phyloP scores from a whole-genome alignment of 2,329 filamentous ascomycete genomes.

The Nigrospora osmanthi region DNA sequence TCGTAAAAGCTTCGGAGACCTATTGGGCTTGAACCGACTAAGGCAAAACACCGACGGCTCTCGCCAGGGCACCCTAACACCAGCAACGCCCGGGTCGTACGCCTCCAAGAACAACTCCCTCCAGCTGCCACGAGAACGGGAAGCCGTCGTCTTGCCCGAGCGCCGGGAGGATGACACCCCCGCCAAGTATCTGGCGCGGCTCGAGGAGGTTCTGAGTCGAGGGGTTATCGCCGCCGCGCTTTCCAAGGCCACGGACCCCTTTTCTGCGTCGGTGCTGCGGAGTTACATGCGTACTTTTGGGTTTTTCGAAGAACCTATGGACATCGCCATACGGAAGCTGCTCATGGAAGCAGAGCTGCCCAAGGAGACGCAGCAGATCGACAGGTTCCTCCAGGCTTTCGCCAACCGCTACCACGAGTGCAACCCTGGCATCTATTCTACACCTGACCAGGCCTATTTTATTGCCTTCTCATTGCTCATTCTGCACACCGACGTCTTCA shows the following conservation, averaged over 20 bases:
- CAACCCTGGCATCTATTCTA: slow-evolving; percentile 90
- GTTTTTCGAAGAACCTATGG: slow-evolving; percentile 95
- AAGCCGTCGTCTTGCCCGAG: slow-evolving; percentile 65
- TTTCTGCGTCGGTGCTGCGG: slow-evolving; percentile 73
- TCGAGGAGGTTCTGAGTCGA: slow-evolving; percentile 73
- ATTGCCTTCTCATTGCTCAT: slow-evolving; percentile 96
- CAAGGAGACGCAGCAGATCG: slow-evolving; percentile 97
- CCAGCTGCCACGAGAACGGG: slow-evolving; percentile 55
- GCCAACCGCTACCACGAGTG: slow-evolving; percentile 97
- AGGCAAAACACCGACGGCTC: slow-evolving; percentile 73
- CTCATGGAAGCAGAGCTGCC: slow-evolving; percentile 95
- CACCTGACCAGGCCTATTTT: slow-evolving; percentile 93
- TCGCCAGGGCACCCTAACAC: slow-evolving; percentile 60
- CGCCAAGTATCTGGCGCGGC: slow-evolving; percentile 75
- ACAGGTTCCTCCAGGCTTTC: slow-evolving; percentile 87
- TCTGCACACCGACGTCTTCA: slow-evolving; percentile 97
- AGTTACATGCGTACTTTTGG: slow-evolving; percentile 94
- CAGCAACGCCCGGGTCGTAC: slow-evolving; percentile 60
- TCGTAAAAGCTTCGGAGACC: slow-evolving; percentile 84
- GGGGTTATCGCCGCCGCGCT: slow-evolving; percentile 79
- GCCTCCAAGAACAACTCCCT: slow-evolving; percentile 78
- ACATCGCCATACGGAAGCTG: slow-evolving; percentile 93
- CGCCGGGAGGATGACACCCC: slow-evolving; percentile 83
- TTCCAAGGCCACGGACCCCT: slow-evolving; percentile 79
- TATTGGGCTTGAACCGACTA: slow-evolving; percentile 71